Evolutionary conservation across 352 stramenopile species (phyloP).

Genomic region (Phytopythium aichiense): DNA sequence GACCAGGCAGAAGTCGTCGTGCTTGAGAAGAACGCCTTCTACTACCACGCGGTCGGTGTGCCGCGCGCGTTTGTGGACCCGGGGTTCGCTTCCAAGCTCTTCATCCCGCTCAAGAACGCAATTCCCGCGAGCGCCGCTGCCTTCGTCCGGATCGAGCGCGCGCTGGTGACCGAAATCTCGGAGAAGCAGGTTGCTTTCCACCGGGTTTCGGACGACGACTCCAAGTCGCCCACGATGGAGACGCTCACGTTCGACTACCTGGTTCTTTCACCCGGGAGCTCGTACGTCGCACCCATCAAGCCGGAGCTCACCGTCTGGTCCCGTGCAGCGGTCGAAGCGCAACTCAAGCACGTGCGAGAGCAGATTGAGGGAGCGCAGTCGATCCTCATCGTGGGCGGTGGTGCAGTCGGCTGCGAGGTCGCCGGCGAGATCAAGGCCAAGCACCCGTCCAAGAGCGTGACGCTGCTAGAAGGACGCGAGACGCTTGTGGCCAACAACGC

Average conservation of each 20-base stretch:
- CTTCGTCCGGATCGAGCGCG: slow-evolving; percentile 22
- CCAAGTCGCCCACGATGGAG: slow-evolving; percentile 8
- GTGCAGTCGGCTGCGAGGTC: slow-evolving; percentile 27
- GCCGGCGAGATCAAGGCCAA: slow-evolving; percentile 31
- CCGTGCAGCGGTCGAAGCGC: slow-evolving; percentile 17
- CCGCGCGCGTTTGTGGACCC: slow-evolving; percentile 34
- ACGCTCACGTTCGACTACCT: slow-evolving; percentile 35
- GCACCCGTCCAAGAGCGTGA: slow-evolving; percentile 28
- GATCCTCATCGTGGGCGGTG: slow-evolving; percentile 26
- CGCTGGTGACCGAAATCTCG: slow-evolving; percentile 20
- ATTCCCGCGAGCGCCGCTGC: slow-evolving; percentile 13
- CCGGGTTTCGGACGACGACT: slow-evolving; percentile 17
- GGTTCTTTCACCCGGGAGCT: slow-evolving; percentile 31
- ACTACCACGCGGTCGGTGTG: slow-evolving; percentile 29
- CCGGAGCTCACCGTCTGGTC: slow-evolving; percentile 15
- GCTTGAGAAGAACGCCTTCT: slow-evolving; percentile 37
- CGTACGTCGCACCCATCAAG: slow-evolving; percentile 26
- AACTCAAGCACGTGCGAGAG: slow-evolving; percentile 20
- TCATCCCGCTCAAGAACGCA: slow-evolving; percentile 31
- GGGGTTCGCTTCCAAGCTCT: slow-evolving; percentile 26
- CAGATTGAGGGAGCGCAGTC: slow-evolving; percentile 19
- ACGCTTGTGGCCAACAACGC: slow-evolving; percentile 19
- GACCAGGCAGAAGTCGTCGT: slow-evolving; percentile 30
- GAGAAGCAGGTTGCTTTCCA: slow-evolving; percentile 19
- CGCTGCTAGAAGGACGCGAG: slow-evolving; percentile 20